A percentile compares a stretch with the other conserved stretches of the same genome.
Conservation (phyloP, 805 yeast species). For the Metschnikowia reukaufii region DNA sequence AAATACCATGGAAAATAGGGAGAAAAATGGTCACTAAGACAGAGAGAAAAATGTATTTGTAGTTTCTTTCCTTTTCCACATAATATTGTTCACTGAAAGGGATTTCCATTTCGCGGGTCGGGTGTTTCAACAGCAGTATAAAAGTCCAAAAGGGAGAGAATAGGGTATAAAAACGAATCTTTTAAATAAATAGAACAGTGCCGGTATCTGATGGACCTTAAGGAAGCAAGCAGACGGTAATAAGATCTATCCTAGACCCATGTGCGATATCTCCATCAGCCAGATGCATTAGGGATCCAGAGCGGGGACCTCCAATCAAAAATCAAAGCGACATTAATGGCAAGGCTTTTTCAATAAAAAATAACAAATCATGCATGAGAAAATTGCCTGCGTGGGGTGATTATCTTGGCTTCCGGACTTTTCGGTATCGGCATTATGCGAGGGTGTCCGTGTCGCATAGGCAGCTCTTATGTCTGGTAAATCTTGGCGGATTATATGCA, state of each 20-base stretch:
- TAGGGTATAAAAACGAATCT: too few species aligned
- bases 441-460: not conserved
- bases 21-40: slow-evolving; percentile 27
- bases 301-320: not conserved
- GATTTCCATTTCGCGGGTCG: slow-evolving; percentile 22
- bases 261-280: slow-evolving; percentile 5
- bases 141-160: not conserved
- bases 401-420: slow-evolving; percentile 6
- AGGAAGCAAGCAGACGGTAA: not conserved
- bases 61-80: slow-evolving; percentile 39
- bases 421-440: not conserved
- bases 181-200: too few species aligned
- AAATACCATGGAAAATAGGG: slow-evolving; percentile 38
- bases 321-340: not conserved
- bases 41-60: slow-evolving; percentile 36
- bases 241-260: not conserved
- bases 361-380: not conserved
- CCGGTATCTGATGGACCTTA: too few species aligned
- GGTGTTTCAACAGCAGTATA: too few species aligned
- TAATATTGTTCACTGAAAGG: slow-evolving; percentile 39
- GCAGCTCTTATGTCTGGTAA: too few species aligned
- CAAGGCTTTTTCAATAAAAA: not conserved
- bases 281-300: not conserved
- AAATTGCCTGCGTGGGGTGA: not conserved
- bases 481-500: too few species aligned